These are phyloP conservation scores for Nitzschia palea DNA, from an alignment of 108 stramenopile species.

Conservation along the genomic window DNA sequence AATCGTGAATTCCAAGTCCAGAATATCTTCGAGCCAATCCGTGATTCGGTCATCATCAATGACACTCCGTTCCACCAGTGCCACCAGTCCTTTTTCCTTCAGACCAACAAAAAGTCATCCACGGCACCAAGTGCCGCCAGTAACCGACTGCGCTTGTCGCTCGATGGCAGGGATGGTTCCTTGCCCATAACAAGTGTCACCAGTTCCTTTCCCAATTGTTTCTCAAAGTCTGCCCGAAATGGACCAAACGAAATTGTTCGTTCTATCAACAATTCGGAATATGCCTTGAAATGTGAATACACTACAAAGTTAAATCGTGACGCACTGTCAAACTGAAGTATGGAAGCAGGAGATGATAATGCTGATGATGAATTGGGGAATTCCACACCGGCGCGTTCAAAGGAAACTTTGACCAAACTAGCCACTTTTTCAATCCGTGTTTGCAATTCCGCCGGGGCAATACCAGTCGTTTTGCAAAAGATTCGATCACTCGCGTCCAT, in stretches of 20 bases:
- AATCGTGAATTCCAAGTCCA: constrained; percentile 56
- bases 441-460: constrained; percentile 22
- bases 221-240: constrained; percentile 59
- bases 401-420: constrained; percentile 43
- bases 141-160: background rate
- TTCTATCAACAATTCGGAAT: constrained; percentile 63
- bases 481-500: constrained; percentile 37
- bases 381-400: constrained; percentile 41
- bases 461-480: constrained; percentile 28
- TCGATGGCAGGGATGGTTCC: background rate
- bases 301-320: constrained; percentile 68
- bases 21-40: constrained; percentile 42
- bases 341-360: constrained; percentile 11
- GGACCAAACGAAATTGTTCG: constrained; percentile 37
- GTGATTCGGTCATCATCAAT: constrained; percentile 21
- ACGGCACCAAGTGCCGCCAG: background rate
- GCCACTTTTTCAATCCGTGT: constrained; percentile 44
- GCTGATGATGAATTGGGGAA: constrained; percentile 2
- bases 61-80: constrained; percentile 12
- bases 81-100: constrained; percentile 26
- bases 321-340: constrained; percentile 16
- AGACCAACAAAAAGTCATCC: background rate
- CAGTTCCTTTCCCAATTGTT: constrained; percentile 37
- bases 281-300: constrained; percentile 72
- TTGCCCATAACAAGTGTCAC: constrained; percentile 11